Evolutionary conservation across 805 yeast species (phyloP).

Genomic region (Zygoascus tannicola): DNA sequence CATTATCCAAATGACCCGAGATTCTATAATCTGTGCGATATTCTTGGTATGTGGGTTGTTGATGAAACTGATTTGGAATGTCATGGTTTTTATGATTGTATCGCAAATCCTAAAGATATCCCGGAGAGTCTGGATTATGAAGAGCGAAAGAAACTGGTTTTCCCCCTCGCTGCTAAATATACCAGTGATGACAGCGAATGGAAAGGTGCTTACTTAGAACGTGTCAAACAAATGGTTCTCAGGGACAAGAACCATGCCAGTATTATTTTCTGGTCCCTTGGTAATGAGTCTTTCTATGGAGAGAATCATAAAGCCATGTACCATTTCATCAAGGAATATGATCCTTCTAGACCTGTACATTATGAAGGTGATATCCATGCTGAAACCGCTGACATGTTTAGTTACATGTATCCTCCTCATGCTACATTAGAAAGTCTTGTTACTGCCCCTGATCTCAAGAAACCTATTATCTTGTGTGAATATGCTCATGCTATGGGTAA

Average conservation of each 20-base stretch:
- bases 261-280: constrained; percentile 31
- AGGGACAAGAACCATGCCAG: constrained; percentile 30
- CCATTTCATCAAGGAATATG: constrained; percentile 20
- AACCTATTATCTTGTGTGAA: constrained; percentile 31
- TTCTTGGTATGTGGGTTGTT: constrained; percentile 29
- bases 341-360: constrained; percentile 28
- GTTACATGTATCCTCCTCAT: constrained; percentile 28
- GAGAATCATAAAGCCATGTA: constrained; percentile 26
- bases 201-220: constrained; percentile 29
- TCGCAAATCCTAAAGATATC: constrained; percentile 11
- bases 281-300: constrained; percentile 32
- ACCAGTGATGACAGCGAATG: constrained; percentile 27
- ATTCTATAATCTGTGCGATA: constrained; percentile 25
- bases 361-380: constrained; percentile 30
- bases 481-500: constrained; percentile 35
- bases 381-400: constrained; percentile 25
- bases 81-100: constrained; percentile 26
- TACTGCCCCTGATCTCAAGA: constrained; percentile 12
- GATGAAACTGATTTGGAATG: constrained; percentile 32
- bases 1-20: constrained; percentile 31
- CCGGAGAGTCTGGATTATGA: constrained; percentile 11
- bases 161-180: constrained; percentile 17
- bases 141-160: constrained; percentile 7
- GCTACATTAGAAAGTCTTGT: constrained; percentile 12
- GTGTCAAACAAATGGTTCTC: constrained; percentile 26